phyloP scores from a whole-genome alignment of 495 filamentous ascomycete genomes.

The Neurospora sp. region DNA sequence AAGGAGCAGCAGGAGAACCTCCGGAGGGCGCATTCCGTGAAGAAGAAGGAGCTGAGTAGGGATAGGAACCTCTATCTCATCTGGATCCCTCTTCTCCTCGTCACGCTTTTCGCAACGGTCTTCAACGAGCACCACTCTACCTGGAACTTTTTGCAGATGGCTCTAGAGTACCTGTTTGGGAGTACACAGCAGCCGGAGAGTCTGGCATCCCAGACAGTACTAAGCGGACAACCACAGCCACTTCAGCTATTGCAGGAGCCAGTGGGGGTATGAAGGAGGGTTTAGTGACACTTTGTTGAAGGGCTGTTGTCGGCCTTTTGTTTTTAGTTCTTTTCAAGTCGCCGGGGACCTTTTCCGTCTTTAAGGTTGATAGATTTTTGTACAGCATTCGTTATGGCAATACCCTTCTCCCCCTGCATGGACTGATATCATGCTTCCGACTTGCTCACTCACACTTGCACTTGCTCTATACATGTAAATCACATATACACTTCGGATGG shows the following conservation, averaged over 20 bases:
- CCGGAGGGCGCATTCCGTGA: constrained; percentile 58
- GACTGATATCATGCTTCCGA: background rate
- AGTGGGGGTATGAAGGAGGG: background rate
- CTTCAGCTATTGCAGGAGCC: background rate
- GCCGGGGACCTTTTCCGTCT: background rate
- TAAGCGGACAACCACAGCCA: background rate
- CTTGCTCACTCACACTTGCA: background rate
- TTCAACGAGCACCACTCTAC: constrained; percentile 7
- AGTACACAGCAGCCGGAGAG: background rate
- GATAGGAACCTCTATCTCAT: constrained; percentile 78
- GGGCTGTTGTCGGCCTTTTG: background rate
- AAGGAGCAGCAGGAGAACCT: constrained; percentile 67
- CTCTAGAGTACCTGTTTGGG: background rate
- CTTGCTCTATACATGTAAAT: background rate
- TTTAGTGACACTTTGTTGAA: background rate
- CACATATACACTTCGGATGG: background rate
- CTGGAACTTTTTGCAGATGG: background rate
- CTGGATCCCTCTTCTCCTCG: constrained; percentile 40
- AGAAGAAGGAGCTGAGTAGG: constrained; percentile 61
- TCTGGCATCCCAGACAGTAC: background rate
- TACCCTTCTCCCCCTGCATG: background rate
- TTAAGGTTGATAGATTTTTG: background rate
- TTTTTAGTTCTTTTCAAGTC: background rate
- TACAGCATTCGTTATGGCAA: background rate
- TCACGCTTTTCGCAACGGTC: constrained; percentile 15